phyloP scores from a whole-genome alignment of 2,329 filamentous ascomycete species.

The Phyllosticta citribraziliensis region DNA sequence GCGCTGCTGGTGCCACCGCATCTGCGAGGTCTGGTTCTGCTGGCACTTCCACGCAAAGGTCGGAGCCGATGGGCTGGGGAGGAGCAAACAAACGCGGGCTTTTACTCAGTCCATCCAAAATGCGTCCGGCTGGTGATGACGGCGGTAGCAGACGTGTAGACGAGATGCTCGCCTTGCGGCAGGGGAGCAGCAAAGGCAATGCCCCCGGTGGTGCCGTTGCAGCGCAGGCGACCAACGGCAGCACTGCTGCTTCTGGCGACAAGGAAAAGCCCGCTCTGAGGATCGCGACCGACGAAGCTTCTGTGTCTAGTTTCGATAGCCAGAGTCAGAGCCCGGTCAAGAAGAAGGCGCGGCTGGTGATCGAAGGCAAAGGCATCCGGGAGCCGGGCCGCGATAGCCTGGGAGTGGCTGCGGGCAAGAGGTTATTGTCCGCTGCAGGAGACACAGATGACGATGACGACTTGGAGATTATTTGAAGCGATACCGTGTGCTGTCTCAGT shows the following conservation, averaged over 20 bases:
- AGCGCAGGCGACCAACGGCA: background rate
- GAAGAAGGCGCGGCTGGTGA: conserved; percentile 38
- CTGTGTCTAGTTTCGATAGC: background rate
- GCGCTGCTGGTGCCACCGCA: conserved; percentile 23
- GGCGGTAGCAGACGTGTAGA: conserved; percentile 1
- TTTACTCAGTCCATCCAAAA: conserved; percentile 1
- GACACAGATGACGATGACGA: conserved; percentile 38
- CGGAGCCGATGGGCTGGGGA: conserved; percentile 39
- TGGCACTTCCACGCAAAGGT: background rate
- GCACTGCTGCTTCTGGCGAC: conserved; percentile 19
- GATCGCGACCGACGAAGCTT: background rate
- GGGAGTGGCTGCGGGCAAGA: conserved; percentile 19
- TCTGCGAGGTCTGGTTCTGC: conserved; percentile 15
- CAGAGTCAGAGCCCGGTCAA: conserved; percentile 30
- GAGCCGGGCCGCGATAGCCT: conserved; percentile 40
- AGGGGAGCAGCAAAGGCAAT: conserved; percentile 14
- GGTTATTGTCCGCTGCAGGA: background rate
- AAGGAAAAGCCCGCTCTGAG: conserved; percentile 16
- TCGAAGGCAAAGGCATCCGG: conserved; percentile 40
- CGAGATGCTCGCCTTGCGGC: background rate
- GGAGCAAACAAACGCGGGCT: conserved; percentile 23
- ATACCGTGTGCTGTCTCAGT: background rate
- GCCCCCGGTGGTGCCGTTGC: background rate
- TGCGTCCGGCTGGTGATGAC: background rate
- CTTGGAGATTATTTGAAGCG: conserved; percentile 35